Percentiles rank a stretch among this genome's conserved stretches.
These are phyloP conservation scores for Pseudogymnoascus sp. DNA, from an alignment of 2,329 filamentous ascomycete species.

Conservation along the genomic window DNA sequence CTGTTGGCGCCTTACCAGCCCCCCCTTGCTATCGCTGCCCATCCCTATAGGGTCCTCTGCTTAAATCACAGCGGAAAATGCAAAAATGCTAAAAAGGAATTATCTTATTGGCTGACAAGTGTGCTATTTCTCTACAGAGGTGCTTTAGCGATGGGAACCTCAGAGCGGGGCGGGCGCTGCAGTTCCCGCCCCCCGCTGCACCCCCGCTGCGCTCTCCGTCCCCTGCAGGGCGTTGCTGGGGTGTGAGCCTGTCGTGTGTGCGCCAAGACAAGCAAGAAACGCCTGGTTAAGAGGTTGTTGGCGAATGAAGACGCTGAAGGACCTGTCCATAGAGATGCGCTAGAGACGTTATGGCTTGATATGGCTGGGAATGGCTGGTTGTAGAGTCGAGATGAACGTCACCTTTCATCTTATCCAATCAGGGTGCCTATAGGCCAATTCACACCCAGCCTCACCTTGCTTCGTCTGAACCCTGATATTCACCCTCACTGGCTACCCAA, in stretches of 20 bases:
- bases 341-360: background rate
- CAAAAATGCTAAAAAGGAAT: slow-evolving; percentile 1
- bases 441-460: background rate
- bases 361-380: background rate
- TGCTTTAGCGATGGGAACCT: background rate
- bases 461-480: slow-evolving; percentile 8
- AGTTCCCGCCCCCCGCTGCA: background rate
- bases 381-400: background rate
- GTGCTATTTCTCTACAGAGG: slow-evolving; percentile 2
- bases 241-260: slow-evolving; percentile 5
- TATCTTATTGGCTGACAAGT: background rate
- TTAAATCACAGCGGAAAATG: slow-evolving; percentile 2
- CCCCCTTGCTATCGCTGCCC: background rate
- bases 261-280: background rate
- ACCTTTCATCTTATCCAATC: background rate
- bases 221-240: slow-evolving; percentile 3
- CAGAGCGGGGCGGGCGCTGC: slow-evolving; percentile 2
- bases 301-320: slow-evolving; percentile 2
- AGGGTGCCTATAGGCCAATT: background rate
- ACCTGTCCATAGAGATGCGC: background rate
- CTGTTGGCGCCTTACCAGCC: slow-evolving; percentile 3
- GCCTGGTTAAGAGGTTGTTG: background rate
- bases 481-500: slow-evolving; percentile 5
- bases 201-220: background rate
- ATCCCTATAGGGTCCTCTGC: background rate